These are phyloP conservation scores for Hygrocybe coccinea DNA, from an alignment of 768 basidiomycete species.

Conservation along the genomic window DNA sequence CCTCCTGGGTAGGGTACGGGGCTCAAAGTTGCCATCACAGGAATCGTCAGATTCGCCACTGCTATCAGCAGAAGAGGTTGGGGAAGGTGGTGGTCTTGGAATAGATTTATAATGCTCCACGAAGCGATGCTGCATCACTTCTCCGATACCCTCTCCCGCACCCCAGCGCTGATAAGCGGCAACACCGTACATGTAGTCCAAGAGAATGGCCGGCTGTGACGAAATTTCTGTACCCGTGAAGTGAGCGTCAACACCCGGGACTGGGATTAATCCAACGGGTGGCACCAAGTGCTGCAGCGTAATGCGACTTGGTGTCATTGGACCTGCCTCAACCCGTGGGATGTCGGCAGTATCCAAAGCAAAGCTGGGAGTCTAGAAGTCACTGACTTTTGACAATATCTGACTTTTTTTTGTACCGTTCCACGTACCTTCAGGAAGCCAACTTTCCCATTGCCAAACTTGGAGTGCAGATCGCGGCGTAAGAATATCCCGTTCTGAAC, in stretches of 20 bases:
- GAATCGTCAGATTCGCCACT: background rate
- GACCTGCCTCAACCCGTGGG: conserved; percentile 10
- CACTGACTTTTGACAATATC: background rate
- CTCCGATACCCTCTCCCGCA: conserved; percentile 8
- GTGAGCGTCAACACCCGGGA: background rate
- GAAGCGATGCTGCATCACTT: conserved; percentile 8
- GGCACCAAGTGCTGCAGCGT: conserved; percentile 12
- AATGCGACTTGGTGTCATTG: conserved; percentile 14
- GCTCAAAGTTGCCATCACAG: conserved; percentile 5
- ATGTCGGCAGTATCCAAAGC: conserved; percentile 10
- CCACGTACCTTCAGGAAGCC: conserved; percentile 7
- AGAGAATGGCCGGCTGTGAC: conserved; percentile 2
- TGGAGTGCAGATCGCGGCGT: background rate
- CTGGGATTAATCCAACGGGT: background rate
- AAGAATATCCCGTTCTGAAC: conserved; percentile 7
- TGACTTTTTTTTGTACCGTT: background rate
- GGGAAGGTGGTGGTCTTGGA: background rate
- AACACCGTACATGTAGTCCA: conserved; percentile 16
- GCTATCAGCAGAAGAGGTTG: background rate
- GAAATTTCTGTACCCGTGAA: conserved; percentile 2
- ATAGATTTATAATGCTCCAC: conserved; percentile 5
- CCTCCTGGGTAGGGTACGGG: conserved; percentile 3
- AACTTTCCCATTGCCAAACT: background rate
- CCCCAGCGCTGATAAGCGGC: conserved; percentile 16
- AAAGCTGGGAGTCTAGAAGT: conserved; percentile 8